phyloP scores from a whole-genome alignment of 371 early-diverging fungal species.

The Parasitella parasitica region DNA sequence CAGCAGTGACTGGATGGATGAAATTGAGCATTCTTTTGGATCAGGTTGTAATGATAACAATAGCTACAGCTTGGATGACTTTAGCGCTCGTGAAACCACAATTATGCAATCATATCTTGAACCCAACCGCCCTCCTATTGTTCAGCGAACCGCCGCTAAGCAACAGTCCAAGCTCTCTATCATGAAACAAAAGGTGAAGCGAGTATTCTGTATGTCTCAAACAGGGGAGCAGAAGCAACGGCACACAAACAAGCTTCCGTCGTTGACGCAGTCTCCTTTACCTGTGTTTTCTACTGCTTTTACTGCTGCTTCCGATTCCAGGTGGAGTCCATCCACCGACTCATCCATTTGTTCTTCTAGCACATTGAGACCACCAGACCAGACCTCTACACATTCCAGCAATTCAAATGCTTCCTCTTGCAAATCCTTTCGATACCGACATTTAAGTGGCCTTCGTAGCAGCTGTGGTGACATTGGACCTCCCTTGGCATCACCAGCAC shows the following conservation, averaged over 20 bases:
- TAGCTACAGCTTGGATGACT: not conserved
- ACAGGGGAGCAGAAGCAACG: not conserved
- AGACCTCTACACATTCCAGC: not conserved
- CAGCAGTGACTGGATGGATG: slow-evolving; percentile 1
- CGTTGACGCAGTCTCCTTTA: not conserved
- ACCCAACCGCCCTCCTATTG: not conserved
- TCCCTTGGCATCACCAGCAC: not conserved
- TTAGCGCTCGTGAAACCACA: not conserved
- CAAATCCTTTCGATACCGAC: not conserved
- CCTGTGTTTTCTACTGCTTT: not conserved
- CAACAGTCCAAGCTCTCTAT: not conserved
- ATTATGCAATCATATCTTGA: slow-evolving; percentile 23
- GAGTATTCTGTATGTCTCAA: slow-evolving; percentile 6
- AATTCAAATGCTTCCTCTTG: not conserved
- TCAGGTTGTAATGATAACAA: not conserved
- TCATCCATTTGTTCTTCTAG: slow-evolving; percentile 14
- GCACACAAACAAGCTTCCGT: not conserved
- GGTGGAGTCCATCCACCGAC: slow-evolving; percentile 12
- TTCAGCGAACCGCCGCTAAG: not conserved
- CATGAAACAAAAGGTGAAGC: slow-evolving; percentile 12
- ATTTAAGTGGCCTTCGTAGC: not conserved
- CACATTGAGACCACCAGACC: not conserved
- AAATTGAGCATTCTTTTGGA: slow-evolving; percentile 3
- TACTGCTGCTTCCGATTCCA: not conserved
- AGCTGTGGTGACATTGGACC: too few species aligned